These are phyloP conservation scores for Termitomyces sp. DNA, from an alignment of 768 basidiomycete genomes.

Conservation along the genomic window DNA sequence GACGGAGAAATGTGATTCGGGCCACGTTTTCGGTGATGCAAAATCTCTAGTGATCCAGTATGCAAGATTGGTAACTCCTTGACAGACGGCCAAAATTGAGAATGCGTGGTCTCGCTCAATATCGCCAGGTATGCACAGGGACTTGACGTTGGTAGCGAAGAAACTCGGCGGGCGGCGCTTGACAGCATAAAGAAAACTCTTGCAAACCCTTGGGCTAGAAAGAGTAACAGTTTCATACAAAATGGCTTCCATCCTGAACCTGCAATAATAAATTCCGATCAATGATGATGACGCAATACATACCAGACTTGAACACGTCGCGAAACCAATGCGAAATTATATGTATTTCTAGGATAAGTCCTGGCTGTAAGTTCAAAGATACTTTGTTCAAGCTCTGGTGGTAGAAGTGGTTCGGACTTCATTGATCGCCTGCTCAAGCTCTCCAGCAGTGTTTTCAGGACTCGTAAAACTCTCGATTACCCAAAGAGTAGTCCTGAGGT, in stretches of 20 bases:
- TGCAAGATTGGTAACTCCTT: conserved; percentile 20
- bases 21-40: not conserved
- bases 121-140: conserved; percentile 21
- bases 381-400: conserved; percentile 20
- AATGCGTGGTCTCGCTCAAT: conserved; percentile 12
- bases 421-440: not conserved
- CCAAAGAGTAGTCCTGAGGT: not conserved
- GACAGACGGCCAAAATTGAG: conserved; percentile 18
- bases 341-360: conserved; percentile 12
- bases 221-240: conserved; percentile 21
- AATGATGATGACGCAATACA: not conserved
- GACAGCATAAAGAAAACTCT: conserved; percentile 15
- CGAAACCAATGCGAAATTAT: conserved; percentile 16
- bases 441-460: not conserved
- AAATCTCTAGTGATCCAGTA: conserved; percentile 15
- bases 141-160: conserved; percentile 20
- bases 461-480: too few species aligned
- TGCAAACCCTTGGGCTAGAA: conserved; percentile 10
- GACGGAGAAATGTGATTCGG: conserved; percentile 11
- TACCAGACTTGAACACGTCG: conserved; percentile 20
- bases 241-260: conserved; percentile 18
- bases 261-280: not conserved
- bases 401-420: conserved; percentile 11
- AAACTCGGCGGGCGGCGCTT: conserved; percentile 15
- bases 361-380: conserved; percentile 22